Evolutionary conservation across 2,329 filamentous ascomycete genomes (phyloP).

Genomic region (Aspergillus unguis): DNA sequence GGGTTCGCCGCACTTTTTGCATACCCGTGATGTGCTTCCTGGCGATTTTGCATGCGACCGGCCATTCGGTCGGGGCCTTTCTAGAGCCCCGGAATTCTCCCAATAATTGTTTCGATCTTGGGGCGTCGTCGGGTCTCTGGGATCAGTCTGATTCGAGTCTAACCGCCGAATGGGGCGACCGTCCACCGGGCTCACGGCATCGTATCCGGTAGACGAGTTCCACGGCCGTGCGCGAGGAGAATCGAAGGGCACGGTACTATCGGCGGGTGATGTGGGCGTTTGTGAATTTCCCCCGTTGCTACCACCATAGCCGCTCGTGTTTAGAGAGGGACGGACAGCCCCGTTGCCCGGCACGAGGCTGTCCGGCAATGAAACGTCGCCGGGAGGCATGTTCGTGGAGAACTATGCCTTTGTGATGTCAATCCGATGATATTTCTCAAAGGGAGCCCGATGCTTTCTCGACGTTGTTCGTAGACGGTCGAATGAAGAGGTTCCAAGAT

Average conservation of each 20-base stretch:
- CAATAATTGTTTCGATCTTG: conserved; percentile 30
- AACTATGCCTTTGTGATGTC: conserved; percentile 16
- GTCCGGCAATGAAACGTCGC: conserved; percentile 39
- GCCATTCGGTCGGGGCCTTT: conserved; percentile 37
- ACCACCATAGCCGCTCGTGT: conserved; percentile 34
- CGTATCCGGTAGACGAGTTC: conserved; percentile 22
- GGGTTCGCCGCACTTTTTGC: conserved; percentile 80
- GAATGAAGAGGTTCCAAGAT: neutral
- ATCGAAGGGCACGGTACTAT: conserved; percentile 34
- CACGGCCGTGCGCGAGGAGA: conserved; percentile 33
- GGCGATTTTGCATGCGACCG: conserved; percentile 37
- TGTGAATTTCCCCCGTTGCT: conserved; percentile 26
- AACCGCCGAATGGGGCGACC: conserved; percentile 29
- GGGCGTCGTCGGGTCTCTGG: conserved; percentile 23
- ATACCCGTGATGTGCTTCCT: conserved; percentile 52
- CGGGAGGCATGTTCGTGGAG: conserved; percentile 39
- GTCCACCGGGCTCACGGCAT: conserved; percentile 28
- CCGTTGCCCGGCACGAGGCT: conserved; percentile 44
- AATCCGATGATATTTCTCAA: conserved; percentile 3
- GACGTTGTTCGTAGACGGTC: neutral
- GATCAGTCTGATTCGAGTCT: conserved; percentile 26
- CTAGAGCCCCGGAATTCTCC: conserved; percentile 34
- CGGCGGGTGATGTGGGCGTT: conserved; percentile 41
- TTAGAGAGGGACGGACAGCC: conserved; percentile 36
- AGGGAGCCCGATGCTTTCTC: neutral